Base-by-base conservation (phyloP, 192 early-diverging fungal species). In the Gonapodya sp. region DNA sequence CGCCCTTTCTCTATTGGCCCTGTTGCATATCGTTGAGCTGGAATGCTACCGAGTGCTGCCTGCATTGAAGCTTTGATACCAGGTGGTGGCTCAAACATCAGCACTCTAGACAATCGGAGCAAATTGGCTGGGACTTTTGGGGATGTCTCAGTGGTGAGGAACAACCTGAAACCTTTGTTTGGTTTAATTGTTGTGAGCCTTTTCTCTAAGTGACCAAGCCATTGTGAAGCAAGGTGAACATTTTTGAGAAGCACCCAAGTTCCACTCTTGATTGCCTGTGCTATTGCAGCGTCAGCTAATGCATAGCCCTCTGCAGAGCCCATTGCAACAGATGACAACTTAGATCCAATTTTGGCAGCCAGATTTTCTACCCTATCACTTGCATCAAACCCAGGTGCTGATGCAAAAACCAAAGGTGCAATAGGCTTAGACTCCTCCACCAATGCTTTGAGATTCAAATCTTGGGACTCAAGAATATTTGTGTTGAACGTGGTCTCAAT, bases 221-320 rank as follows among this genome's bases (percentile, higher is more conserved):
- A 99, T 1, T 90, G 84, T 0, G 95, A 89, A 34, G 97, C 95
- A 78, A 99, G 86, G 82, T 99, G 98, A n/a, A 98, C 98, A 84
- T 99, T 99, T 87, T 98, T 97, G 79, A 99, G 88, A 79, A 99
- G 87, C 1, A 99, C 97, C 97, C 97, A 99, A 73, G 88, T 87
- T 77, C 98, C 98, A 36, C 85, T 90, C 85, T 94, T 94, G 36
- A 88, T 89, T 0, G 97, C 96, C 0, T 85, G 80, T 0, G 93
- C 89, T 80, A 99, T 97, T 0, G 96, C 98, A 83, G 89, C 87
- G 78, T 98, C 96, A 1, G 97, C 97, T 36, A 95, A 86, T 24
- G 85, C 86, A 73, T 95, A 92, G 78, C 96, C 96, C 92, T 99
- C 98, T 36, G 92, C 88, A 1, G 97, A 97, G 80, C 98, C 98